A percentile compares a stretch with the other conserved stretches of the same genome.
phyloP scores from a whole-genome alignment of 2,329 filamentous ascomycete genomes.

The Magnaporthiopsis poae region DNA sequence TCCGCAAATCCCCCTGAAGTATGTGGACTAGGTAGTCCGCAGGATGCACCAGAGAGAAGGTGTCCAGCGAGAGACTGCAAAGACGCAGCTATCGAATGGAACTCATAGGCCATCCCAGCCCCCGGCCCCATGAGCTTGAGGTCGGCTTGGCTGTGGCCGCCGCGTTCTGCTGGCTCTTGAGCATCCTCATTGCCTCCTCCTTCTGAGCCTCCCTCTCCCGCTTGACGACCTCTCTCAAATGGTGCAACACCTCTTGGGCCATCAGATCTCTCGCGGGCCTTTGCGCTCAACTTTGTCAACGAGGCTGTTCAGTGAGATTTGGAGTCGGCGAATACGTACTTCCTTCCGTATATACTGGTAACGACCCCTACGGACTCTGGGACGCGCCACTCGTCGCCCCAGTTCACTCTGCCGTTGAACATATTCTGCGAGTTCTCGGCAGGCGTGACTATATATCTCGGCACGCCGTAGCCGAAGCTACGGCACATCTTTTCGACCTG shows the following conservation, averaged over 20 bases:
- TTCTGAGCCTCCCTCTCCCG: neutral
- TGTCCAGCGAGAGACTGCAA: no score
- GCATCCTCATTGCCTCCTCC: neutral
- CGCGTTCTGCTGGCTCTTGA: neutral
- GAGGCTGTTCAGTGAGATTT: no score
- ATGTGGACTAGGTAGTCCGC: no score
- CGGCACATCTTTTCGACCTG: constrained; percentile 16
- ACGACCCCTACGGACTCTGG: constrained; percentile 3
- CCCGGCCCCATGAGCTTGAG: neutral
- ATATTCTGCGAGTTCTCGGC: constrained; percentile 2
- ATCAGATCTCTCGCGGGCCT: constrained; percentile 3
- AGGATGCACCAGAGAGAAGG: no score
- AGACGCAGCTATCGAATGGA: no score
- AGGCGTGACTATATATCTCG: constrained; percentile 6
- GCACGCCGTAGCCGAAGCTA: neutral
- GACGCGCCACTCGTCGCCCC: neutral
- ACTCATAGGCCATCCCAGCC: no score
- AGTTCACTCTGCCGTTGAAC: constrained; percentile 3
- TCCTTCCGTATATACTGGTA: constrained; percentile 2
- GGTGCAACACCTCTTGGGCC: neutral
- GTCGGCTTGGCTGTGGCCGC: no score
- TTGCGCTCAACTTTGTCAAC: no score
- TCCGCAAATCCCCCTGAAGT: no score
- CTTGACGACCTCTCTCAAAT: neutral
- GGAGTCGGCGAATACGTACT: neutral